Evolutionary conservation across 129 eudicot genomes (phyloP), one percentile per base, ranked within the genome.

Genomic region (Rutidosis leptorrhynchoides): DNA sequence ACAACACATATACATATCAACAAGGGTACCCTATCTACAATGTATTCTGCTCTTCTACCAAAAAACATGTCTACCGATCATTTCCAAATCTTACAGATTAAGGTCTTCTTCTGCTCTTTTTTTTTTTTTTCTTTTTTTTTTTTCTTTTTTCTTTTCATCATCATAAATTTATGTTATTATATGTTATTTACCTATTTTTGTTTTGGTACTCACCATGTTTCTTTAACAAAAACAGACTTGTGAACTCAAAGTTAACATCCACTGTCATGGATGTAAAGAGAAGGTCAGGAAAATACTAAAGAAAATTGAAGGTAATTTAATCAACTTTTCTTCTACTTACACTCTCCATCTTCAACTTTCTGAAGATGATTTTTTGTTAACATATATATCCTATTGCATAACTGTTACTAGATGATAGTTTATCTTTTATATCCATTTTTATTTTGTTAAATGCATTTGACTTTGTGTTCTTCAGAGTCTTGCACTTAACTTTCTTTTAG

Each of bases 271-370:
- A 52, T 90, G 97, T 74, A 68, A 64, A 63, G 54, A 61, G 29
- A 90, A 86, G 56, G 97, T 90, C 58, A 82, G 82, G 79, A 90
- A 90, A 54, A 74, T 84, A 49, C 95, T 90, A 15, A 73, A 32
- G 16, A 86, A 75, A 62, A 78, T 90, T 64, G 88, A 83, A 79
- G 97, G 97, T 83, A 70, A 58, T 15, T 3, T n/a, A 4, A 11
- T 29, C 40, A 45, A 6, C 64, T 19, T 32, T 49, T 60, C 14
- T 58, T 48, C 19, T 20, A 35, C 17, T 73, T 25, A 22, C 0
- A 5, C 12, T 17, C 25, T 32, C 28, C 7, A 24, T 6, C 17
- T 15, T 42, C 12, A 9, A 42, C n/a, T 1, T 42, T 32, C 7
- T 32, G 7, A 3, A 32, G 3, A 3, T 32, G 3, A 32, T 32